These are phyloP conservation scores for Oidium heveae DNA, from an alignment of 2,329 filamentous ascomycete species.

Conservation along the genomic window DNA sequence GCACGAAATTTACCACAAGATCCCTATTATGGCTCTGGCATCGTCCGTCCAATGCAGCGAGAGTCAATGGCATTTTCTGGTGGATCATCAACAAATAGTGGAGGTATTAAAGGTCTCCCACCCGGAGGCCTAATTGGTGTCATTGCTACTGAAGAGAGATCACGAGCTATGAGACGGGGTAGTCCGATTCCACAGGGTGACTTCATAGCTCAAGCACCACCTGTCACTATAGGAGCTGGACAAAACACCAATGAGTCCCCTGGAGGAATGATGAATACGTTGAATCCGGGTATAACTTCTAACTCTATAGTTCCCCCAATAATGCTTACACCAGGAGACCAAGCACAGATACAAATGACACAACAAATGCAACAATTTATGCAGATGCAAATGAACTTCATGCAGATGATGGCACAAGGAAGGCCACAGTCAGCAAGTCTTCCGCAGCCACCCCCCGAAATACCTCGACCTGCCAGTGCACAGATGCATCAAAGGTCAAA, in stretches of 20 bases:
- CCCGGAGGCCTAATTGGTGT: constrained; percentile 68
- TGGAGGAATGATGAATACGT: constrained; percentile 7
- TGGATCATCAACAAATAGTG: constrained; percentile 21
- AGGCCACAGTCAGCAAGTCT: constrained; percentile 6
- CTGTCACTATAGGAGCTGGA: constrained; percentile 14
- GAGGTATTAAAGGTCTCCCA: constrained; percentile 19
- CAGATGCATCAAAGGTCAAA: constrained; percentile 31
- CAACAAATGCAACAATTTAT: constrained; percentile 72
- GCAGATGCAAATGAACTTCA: constrained; percentile 88
- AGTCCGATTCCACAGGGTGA: constrained; percentile 42
- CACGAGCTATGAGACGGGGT: constrained; percentile 50
- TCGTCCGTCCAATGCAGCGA: constrained; percentile 45
- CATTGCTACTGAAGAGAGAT: constrained; percentile 64
- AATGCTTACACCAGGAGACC: constrained; percentile 31
- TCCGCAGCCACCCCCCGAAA: constrained; percentile 2
- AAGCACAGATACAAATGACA: constrained; percentile 55
- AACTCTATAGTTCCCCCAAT: constrained; percentile 11
- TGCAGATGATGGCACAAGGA: constrained; percentile 46
- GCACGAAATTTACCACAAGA: constrained; percentile 61
- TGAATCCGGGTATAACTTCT: constrained; percentile 11
- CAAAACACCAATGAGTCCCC: constrained; percentile 3
- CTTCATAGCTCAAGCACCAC: constrained; percentile 13
- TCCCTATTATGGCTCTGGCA: constrained; percentile 56
- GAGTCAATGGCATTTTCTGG: constrained; percentile 51
- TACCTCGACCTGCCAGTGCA: constrained; percentile 7